Evolutionary conservation across 1,284 basidiomycete species (phyloP), one percentile per base, ranked within the genome.

Genomic region (Naganishia liquefaciens): DNA sequence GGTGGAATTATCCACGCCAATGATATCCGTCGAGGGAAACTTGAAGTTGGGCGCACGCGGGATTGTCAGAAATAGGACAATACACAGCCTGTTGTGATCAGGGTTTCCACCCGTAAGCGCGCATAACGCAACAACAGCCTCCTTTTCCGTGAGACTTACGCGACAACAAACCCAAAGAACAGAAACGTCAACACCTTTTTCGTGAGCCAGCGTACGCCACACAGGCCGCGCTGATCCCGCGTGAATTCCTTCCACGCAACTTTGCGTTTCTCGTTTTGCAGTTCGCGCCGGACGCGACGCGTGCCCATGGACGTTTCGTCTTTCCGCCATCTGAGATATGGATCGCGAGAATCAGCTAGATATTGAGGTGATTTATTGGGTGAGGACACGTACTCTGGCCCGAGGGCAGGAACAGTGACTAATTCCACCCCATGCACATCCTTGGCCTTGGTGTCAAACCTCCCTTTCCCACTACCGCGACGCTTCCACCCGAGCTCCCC

Each of bases 331-430:
- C 77, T 79, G 42, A 6, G 15, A 7, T 21, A n/a, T 15, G 28
- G 39, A 58, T 27, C 30, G 60, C 28, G 19, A 13, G 21, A 27
- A 52, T n/a, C 15, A 63, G 37, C 54, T 42, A n/a, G n/a, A n/a
- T n/a, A n/a, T n/a, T n/a, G n/a, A n/a, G n/a, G n/a, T n/a, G n/a
- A n/a, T n/a, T n/a, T 25, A 44, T 23, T 10, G 44, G 33, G 13
- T 21, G 30, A 30, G 23, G n/a, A 2, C 6, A 74, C 76, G 68
- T 65, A 79, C 77, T 94, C 91, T 0, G 91, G 80, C 17, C 91
- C 91, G 2, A 94, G 82, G 3, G 88, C 89, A 4, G 91, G 91
- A 0, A 93, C 89, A 0, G 91, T 93, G 44, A 93, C 87, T 75
- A 92, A 83, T 76, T 93, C 91, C 19, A 91, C 87, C 6, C 70